These are phyloP conservation scores for Colletotrichum echinochloae DNA, from an alignment of 2,329 filamentous ascomycete species.

Conservation along the genomic window DNA sequence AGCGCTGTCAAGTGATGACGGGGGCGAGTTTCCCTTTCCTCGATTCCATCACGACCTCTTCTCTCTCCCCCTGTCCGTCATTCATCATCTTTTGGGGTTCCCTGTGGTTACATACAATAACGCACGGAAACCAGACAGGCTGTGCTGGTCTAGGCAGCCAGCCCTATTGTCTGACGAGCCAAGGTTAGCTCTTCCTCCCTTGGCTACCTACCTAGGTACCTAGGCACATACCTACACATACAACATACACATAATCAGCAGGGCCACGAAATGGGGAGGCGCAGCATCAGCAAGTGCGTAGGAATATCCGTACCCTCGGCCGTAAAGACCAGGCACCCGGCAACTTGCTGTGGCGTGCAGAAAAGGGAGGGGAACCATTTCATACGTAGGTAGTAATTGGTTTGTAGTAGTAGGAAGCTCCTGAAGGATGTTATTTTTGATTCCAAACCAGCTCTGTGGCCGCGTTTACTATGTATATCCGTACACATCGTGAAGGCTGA, in stretches of 20 bases:
- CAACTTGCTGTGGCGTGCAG: neutral
- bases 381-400: too few species aligned
- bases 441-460: neutral
- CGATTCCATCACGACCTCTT: conserved; percentile 4
- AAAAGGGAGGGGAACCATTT: too few species aligned
- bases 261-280: neutral
- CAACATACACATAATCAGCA: too few species aligned
- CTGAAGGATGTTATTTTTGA: conserved; percentile 3
- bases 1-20: conserved; percentile 3
- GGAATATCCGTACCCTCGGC: neutral
- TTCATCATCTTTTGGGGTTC: neutral
- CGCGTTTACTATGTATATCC: too few species aligned
- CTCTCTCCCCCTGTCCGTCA: neutral
- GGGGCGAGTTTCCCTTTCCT: neutral
- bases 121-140: neutral
- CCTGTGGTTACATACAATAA: neutral
- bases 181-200: neutral
- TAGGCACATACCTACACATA: too few species aligned
- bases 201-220: too few species aligned
- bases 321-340: neutral
- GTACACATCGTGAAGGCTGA: neutral
- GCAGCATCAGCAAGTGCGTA: neutral
- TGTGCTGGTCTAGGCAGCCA: neutral
- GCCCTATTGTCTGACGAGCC: neutral
- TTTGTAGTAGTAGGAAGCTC: too few species aligned